Evolutionary conservation across 2,329 filamentous ascomycete genomes (phyloP).

Genomic region (Paramyrothecium roridum): DNA sequence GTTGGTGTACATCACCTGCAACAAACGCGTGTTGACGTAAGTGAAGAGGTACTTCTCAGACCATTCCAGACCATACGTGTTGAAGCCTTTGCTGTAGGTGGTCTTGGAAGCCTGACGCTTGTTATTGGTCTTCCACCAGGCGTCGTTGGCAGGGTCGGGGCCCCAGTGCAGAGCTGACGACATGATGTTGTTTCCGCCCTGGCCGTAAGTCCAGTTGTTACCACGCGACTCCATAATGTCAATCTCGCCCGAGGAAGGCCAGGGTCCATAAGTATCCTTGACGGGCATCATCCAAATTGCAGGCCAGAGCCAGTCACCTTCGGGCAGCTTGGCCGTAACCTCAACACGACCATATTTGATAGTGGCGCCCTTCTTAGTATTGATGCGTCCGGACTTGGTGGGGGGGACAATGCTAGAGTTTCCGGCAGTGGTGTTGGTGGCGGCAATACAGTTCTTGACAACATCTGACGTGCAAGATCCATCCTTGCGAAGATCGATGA

Average conservation of each 20-base stretch:
- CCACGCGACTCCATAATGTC: slow-evolving; percentile 79
- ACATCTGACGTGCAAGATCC: slow-evolving; percentile 64
- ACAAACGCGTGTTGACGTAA: slow-evolving; percentile 75
- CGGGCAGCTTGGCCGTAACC: slow-evolving; percentile 71
- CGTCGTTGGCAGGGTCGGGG: slow-evolving; percentile 67
- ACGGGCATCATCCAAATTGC: slow-evolving; percentile 89
- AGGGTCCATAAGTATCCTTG: slow-evolving; percentile 67
- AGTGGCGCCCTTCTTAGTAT: slow-evolving; percentile 64
- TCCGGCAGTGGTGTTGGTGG: slow-evolving; percentile 67
- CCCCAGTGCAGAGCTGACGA: slow-evolving; percentile 83
- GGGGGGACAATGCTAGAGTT: slow-evolving; percentile 77
- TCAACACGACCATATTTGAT: slow-evolving; percentile 83
- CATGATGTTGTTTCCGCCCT: slow-evolving; percentile 78
- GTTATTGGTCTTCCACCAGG: slow-evolving; percentile 79
- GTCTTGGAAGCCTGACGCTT: slow-evolving; percentile 74
- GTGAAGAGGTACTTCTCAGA: slow-evolving; percentile 85
- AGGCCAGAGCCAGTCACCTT: slow-evolving; percentile 85
- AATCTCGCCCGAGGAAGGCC: slow-evolving; percentile 80
- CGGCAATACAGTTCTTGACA: slow-evolving; percentile 58
- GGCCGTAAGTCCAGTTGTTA: slow-evolving; percentile 73
- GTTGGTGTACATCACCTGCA: slow-evolving; percentile 77
- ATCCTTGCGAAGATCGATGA: slow-evolving; percentile 64
- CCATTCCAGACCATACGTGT: slow-evolving; percentile 83
- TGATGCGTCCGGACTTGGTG: slow-evolving; percentile 73
- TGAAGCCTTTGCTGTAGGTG: slow-evolving; percentile 65